phyloP scores from a whole-genome alignment of 2,329 filamentous ascomycete species.

The Fusarium oligoseptatum region DNA sequence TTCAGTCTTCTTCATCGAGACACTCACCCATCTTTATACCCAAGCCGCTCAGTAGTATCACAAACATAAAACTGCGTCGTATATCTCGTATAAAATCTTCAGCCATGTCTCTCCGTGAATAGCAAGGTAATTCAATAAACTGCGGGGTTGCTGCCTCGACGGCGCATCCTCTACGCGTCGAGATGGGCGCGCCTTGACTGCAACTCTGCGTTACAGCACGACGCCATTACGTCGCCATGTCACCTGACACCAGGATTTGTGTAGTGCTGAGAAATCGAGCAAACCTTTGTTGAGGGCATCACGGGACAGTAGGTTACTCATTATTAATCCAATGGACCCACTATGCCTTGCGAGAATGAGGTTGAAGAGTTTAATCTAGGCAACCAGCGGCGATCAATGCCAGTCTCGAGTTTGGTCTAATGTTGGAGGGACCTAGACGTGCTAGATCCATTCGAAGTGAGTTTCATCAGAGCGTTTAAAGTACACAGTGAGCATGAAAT shows the following conservation, averaged over 20 bases:
- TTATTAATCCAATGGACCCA: not conserved
- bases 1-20: not conserved
- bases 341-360: not conserved
- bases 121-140: not conserved
- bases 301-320: not conserved
- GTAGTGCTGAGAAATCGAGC: not conserved
- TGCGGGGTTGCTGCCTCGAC: constrained; percentile 9
- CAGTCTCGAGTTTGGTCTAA: not conserved
- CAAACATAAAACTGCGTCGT: not conserved
- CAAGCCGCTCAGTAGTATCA: not conserved
- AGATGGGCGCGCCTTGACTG: not conserved
- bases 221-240: constrained; percentile 14
- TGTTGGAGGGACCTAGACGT: not conserved
- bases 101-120: not conserved
- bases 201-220: constrained; percentile 5
- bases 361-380: not conserved
- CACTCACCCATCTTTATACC: constrained; percentile 8
- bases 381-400: not conserved
- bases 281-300: not conserved
- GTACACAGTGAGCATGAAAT: not conserved
- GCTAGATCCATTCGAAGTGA: not conserved
- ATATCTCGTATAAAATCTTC: not conserved
- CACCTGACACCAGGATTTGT: not conserved
- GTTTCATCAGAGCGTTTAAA: not conserved
- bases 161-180: constrained; percentile 13